A percentile compares a stretch with the other conserved stretches of the same genome.
Evolutionary conservation across 371 early-diverging fungal species (phyloP).

Genomic region (Mortierella sp.): DNA sequence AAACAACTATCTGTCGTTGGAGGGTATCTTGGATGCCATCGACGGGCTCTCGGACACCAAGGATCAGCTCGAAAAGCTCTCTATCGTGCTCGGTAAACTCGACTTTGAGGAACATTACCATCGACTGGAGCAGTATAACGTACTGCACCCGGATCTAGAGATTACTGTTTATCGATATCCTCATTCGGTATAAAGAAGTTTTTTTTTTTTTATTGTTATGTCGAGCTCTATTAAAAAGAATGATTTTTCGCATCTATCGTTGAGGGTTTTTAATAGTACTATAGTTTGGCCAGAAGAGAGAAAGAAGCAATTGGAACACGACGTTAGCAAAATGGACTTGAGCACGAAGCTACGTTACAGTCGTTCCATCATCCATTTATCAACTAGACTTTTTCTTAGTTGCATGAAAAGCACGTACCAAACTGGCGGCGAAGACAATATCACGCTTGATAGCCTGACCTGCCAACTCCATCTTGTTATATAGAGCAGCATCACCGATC

Average conservation of each 20-base stretch:
- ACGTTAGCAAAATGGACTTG: too few species aligned
- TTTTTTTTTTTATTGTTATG: not conserved
- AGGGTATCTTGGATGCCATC: constrained; percentile 50
- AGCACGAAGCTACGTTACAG: too few species aligned
- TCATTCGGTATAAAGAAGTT: constrained; percentile 33
- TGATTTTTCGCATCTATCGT: not conserved
- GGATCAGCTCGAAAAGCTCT: constrained; percentile 35
- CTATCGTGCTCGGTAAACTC: constrained; percentile 40
- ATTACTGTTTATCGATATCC: constrained; percentile 50
- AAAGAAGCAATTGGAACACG: constrained; percentile 8
- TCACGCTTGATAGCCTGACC: constrained; percentile 95
- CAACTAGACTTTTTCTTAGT: too few species aligned
- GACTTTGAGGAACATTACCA: constrained; percentile 47
- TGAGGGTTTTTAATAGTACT: constrained; percentile 4
- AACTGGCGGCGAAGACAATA: constrained; percentile 98
- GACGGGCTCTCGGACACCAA: constrained; percentile 36
- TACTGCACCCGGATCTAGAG: constrained; percentile 28
- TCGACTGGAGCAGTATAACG: constrained; percentile 37
- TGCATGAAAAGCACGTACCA: constrained; percentile 65
- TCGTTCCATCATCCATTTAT: too few species aligned
- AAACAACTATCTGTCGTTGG: constrained; percentile 42
- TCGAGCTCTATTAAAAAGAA: too few species aligned
- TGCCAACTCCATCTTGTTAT: constrained; percentile 96
- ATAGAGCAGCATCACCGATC: constrained; percentile 95
- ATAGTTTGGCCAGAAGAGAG: not conserved